These are phyloP conservation scores for Dioscorea zingiberensis DNA, from an alignment of 106 monocot genomes.

Conservation along the genomic window DNA sequence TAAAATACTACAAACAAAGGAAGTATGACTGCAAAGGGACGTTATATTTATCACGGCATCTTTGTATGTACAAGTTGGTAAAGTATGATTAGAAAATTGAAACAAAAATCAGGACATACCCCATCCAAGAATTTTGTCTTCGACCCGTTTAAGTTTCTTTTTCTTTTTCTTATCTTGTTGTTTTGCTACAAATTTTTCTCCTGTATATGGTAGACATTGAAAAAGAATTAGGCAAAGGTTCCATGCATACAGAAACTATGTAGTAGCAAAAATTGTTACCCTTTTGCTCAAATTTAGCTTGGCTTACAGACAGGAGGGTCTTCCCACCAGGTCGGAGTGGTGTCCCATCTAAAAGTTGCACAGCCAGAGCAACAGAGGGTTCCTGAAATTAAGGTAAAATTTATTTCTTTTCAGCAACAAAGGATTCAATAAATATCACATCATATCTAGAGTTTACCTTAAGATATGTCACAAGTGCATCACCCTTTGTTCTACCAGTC, in stretches of 20 bases:
- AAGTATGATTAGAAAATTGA: too few species aligned
- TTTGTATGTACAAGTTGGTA: too few species aligned
- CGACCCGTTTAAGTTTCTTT: slow-evolving; percentile 90
- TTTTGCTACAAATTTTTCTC: slow-evolving; percentile 79
- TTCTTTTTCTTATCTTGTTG: slow-evolving; percentile 79
- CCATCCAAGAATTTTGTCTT: slow-evolving; percentile 98
- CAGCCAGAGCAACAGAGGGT: slow-evolving; percentile 89
- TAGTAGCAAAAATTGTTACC: slow-evolving; percentile 24
- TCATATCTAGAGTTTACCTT: slow-evolving; percentile 40
- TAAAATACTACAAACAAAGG: too few species aligned
- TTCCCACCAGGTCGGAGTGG: slow-evolving; percentile 75
- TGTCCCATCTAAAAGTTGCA: slow-evolving; percentile 85
- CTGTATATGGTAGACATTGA: slow-evolving; percentile 35
- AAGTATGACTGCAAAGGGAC: too few species aligned
- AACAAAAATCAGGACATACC: slow-evolving; percentile 34
- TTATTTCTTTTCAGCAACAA: neutral
- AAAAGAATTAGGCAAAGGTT: neutral
- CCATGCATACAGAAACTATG: too few species aligned
- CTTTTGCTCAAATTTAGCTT: slow-evolving; percentile 96
- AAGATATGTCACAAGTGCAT: slow-evolving; percentile 85
- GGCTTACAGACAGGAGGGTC: slow-evolving; percentile 64
- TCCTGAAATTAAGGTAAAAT: slow-evolving; percentile 39
- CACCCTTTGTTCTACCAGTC: slow-evolving; percentile 85
- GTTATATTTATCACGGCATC: too few species aligned
- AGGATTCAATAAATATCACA: too few species aligned